Base-by-base conservation (phyloP, 169 alveolate species). In the Eimeria tenella region DNA sequence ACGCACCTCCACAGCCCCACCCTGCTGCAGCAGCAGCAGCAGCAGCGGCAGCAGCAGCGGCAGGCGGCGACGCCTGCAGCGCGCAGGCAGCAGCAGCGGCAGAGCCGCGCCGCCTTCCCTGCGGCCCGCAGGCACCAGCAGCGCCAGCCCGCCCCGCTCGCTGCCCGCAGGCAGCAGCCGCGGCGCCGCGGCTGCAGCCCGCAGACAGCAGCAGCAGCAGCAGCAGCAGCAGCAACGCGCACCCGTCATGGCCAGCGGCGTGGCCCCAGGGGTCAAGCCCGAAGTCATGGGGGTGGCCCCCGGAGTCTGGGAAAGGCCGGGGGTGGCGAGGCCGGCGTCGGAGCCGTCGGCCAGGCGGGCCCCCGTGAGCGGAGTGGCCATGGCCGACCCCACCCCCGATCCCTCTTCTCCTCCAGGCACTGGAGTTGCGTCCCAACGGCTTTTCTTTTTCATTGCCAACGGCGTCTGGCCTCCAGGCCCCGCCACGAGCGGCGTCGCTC, bases 231-330 rank as follows among this genome's bases (percentile, higher is more conserved):
- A 50, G 31, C 60, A 79, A 0, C n/a, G 4, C 25, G 70, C 88
- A 79, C 97, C 97, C 3, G 95, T 94, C 70, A 87, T 79, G 10
- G 96, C 98, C 63, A 96, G 73, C 0, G 98, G 97, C 17, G 98
- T 96, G 13, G 94, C 96, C 10, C 96, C 96, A 8, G 98, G 98
- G 1, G 98, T 97, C 71, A 96, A 62, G 79, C 96, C 95, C 5
- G 86, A 63, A 68, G 96, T 95, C 95, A 94, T 74, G 60, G 95
- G 95, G 8, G 96, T 83, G 55, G 83, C 93, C 23, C 93, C 95
- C 13, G 90, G 83, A 15, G 93, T 84, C 73, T 82, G 90, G 10
- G 90, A 55, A 4, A 62, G 73, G 23, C 93, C 94, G 2, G 87
- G 94, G 9, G 93, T 93, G 13, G 77, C 79, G 62, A 89, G 79